These are phyloP conservation scores for Cenchrus americanus DNA, from an alignment of 176 grass and related monocot species.

Conservation along the genomic window DNA sequence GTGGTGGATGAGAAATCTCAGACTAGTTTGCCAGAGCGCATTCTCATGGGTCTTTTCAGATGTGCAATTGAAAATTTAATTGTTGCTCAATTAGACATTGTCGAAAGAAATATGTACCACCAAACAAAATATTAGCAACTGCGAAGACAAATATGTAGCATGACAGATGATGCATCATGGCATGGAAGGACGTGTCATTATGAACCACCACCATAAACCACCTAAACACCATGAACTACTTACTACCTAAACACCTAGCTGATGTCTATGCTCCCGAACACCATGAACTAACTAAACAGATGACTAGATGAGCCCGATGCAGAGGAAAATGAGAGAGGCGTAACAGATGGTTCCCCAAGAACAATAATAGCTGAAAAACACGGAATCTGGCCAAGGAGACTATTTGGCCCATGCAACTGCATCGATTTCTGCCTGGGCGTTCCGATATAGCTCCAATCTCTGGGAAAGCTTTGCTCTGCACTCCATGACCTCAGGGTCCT, in stretches of 20 bases:
- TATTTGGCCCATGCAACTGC: slow-evolving; percentile 80
- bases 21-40: too few relatives aligned
- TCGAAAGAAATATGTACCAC: too few relatives aligned
- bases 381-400: background rate
- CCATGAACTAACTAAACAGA: background rate
- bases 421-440: slow-evolving; percentile 77
- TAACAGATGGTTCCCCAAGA: background rate
- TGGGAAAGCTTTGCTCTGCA: slow-evolving; percentile 62
- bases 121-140: too few relatives aligned
- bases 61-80: too few relatives aligned
- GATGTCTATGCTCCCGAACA: background rate
- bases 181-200: too few relatives aligned
- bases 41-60: too few relatives aligned
- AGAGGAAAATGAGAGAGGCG: background rate
- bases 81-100: too few relatives aligned
- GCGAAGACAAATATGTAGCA: too few relatives aligned
- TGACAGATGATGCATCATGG: too few relatives aligned
- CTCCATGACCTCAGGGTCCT: slow-evolving; percentile 82
- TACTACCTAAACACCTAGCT: background rate
- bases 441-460: slow-evolving; percentile 79
- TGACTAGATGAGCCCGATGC: background rate
- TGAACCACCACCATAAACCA: too few relatives aligned
- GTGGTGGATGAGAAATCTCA: too few relatives aligned
- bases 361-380: background rate
- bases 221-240: background rate